Conservation (phyloP, 169 alveolate species). For the Cryptosporidium canis region DNA sequence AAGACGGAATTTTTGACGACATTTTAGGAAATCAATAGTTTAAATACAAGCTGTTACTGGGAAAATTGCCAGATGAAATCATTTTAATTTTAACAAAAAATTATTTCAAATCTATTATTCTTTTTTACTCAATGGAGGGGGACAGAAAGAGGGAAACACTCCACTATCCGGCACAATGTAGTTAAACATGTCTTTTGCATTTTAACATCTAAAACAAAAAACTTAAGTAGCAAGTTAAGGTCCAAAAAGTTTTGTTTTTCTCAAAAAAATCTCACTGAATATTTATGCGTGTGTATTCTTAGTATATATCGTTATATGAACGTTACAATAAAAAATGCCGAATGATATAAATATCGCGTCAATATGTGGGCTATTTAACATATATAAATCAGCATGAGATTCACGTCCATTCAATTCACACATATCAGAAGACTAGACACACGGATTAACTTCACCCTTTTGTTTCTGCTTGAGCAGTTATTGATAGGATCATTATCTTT, state of each 20-base stretch:
- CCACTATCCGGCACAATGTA: not conserved
- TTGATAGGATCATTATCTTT: not conserved
- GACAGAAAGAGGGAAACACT: not conserved
- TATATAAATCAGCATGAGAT: not conserved
- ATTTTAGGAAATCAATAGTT: not conserved
- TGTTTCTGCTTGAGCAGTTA: not conserved
- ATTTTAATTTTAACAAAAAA: not conserved
- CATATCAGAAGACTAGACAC: not conserved
- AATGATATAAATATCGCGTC: too few relatives aligned
- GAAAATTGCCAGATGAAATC: too few relatives aligned
- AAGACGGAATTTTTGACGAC: conserved; percentile 13
- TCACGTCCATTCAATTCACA: not conserved
- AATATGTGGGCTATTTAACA: not conserved
- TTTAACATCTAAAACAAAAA: not conserved
- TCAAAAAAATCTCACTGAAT: too few relatives aligned
- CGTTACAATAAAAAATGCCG: too few relatives aligned
- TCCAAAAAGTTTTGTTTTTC: not conserved
- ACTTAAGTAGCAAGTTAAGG: not conserved
- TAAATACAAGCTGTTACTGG: too few relatives aligned
- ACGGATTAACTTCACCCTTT: not conserved
- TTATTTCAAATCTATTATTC: not conserved
- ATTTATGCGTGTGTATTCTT: too few relatives aligned
- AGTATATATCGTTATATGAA: too few relatives aligned
- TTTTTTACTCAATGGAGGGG: not conserved
- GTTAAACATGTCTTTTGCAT: not conserved